Percentiles rank a stretch among this genome's conserved stretches.
These are phyloP conservation scores for Hemileia vastatrix DNA, from an alignment of 1,284 basidiomycete species.

Conservation along the genomic window DNA sequence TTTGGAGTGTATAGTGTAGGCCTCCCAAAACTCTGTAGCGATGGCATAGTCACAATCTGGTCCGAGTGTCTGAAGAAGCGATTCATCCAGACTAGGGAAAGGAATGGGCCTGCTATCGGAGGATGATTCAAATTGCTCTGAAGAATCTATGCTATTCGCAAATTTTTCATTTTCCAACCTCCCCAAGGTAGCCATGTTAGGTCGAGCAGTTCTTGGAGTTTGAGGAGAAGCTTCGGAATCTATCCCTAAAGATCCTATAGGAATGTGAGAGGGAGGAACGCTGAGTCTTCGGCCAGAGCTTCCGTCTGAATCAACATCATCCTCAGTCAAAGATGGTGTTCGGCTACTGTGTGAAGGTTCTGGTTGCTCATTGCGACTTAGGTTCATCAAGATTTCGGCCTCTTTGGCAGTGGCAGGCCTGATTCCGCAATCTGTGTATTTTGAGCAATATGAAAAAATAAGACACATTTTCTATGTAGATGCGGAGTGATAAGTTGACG, in stretches of 20 bases:
- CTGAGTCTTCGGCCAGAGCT: constrained; percentile 6
- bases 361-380: constrained; percentile 20
- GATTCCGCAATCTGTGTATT: constrained; percentile 15
- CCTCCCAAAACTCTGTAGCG: constrained; percentile 70
- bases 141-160: too few relatives aligned
- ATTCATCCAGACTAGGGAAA: constrained; percentile 16
- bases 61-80: constrained; percentile 3
- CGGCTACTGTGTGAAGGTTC: constrained; percentile 4
- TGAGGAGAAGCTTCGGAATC: constrained; percentile 28
- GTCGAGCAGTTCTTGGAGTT: constrained; percentile 40
- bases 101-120: background rate
- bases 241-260: constrained; percentile 4
- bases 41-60: constrained; percentile 1
- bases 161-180: too few relatives aligned
- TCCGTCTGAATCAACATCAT: constrained; percentile 18
- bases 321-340: constrained; percentile 12
- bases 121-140: too few relatives aligned
- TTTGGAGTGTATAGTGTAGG: constrained; percentile 76
- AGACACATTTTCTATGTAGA: background rate
- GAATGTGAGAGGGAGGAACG: background rate
- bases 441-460: background rate
- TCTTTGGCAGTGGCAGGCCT: constrained; percentile 23
- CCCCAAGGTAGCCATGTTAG: constrained; percentile 10
- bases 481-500: constrained; percentile 40
- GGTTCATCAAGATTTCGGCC: constrained; percentile 21